These are phyloP conservation scores for Dillenia turbinata DNA, from an alignment of 164 flowering plant genomes.

Conservation along the genomic window DNA sequence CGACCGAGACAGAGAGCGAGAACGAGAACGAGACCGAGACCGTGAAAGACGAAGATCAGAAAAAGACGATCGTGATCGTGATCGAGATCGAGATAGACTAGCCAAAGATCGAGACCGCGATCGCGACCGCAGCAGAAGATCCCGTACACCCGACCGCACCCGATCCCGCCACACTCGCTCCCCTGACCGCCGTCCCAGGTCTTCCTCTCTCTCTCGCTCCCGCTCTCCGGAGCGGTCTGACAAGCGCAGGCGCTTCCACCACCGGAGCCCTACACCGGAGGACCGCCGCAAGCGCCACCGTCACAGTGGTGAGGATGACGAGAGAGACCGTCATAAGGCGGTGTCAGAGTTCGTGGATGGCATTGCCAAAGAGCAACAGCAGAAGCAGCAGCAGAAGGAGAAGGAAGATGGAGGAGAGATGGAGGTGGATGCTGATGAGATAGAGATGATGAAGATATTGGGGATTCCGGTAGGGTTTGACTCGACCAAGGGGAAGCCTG, in stretches of 20 bases:
- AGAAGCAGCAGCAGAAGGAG: slow-evolving; percentile 15
- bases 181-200: slow-evolving; percentile 26
- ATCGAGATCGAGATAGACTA: slow-evolving; percentile 2
- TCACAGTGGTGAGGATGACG: slow-evolving; percentile 25
- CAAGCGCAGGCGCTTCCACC: slow-evolving; percentile 35
- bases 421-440: slow-evolving; percentile 52
- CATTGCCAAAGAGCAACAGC: slow-evolving; percentile 43
- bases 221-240: slow-evolving; percentile 41
- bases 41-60: slow-evolving; percentile 11
- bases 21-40: slow-evolving; percentile 21
- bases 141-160: slow-evolving; percentile 51
- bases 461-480: slow-evolving; percentile 93
- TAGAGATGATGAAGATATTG: slow-evolving; percentile 85
- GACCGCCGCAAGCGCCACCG: slow-evolving; percentile 32
- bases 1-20: slow-evolving; percentile 18
- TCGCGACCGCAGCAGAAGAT: slow-evolving; percentile 37
- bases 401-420: slow-evolving; percentile 14
- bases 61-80: neutral
- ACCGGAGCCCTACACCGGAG: slow-evolving; percentile 47
- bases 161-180: slow-evolving; percentile 39
- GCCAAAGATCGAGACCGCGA: slow-evolving; percentile 30
- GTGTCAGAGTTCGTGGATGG: slow-evolving; percentile 55
- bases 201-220: slow-evolving; percentile 40
- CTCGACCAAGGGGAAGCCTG: slow-evolving; percentile 92
- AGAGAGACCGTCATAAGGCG: slow-evolving; percentile 20